Base-by-base conservation (phyloP, 2,329 filamentous ascomycete genomes). In the Pyrenophora graminea region DNA sequence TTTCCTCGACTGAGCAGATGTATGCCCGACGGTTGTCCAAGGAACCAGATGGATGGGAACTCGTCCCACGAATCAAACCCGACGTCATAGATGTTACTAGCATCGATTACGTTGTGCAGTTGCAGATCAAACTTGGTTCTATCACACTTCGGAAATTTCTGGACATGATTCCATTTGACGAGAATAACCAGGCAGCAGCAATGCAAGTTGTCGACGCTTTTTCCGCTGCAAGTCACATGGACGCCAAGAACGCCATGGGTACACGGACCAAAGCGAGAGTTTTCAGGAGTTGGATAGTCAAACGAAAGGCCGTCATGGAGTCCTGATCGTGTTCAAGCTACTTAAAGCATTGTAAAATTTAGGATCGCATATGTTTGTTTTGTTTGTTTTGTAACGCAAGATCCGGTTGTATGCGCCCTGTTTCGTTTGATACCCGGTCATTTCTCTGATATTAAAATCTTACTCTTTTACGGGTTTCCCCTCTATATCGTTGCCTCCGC, bases 1-100 rank as follows among this genome's bases (percentile, higher is more conserved):
- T 69, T 1, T 58, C 64, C 4, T 53, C 57, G 17, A 52, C 39
- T 7, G 67, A 69, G 43, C 66, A 69, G 40, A n/a, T 58, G 4
- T 41, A 61, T 27, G 60, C 56, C 17, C 62, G 65, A n/a, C 59
- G 63, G 25, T 44, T 39, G 18, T 63, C 66, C 1, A 34, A 36
- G 0, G 49, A 27, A 12, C 7, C 36, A 9, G 50, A 58, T 1
- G 62, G 63, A n/a, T 68, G 66, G 67, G 50, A 62, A 6, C 47
- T 67, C 2, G 59, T 70, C 3, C 45, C 56, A 15, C 55, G 58
- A 13, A 61, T 58, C 32, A 58, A 57, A 8, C 37, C 52, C 6
- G 53, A 56, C 9, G 25, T 52, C n/a, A 40, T 50, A 8, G 58
- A 62, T n/a, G 27, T 49, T 9, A 42, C 46, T n/a, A 46, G 39